phyloP scores from a whole-genome alignment of 768 basidiomycete species.

The Collybia sordida region DNA sequence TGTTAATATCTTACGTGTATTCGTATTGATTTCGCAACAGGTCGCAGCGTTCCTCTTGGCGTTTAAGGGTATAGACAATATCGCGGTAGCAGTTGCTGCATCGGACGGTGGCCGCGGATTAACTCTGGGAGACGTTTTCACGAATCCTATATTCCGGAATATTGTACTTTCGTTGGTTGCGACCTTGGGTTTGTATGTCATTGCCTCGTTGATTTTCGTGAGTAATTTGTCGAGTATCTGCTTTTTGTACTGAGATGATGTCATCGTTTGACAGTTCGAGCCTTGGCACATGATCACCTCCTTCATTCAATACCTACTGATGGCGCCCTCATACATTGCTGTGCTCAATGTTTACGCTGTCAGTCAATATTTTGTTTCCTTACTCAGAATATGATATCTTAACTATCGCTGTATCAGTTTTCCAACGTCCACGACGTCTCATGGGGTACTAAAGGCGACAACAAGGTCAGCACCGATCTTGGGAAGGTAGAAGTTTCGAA shows the following conservation, averaged over 20 bases:
- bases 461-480: conserved; percentile 81
- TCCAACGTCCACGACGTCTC: conserved; percentile 90
- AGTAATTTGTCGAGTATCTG: conserved; percentile 29
- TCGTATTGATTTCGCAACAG: conserved; percentile 31
- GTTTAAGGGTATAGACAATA: conserved; percentile 70
- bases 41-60: conserved; percentile 80
- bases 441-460: conserved; percentile 96
- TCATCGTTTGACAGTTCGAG: conserved; percentile 60
- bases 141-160: conserved; percentile 80
- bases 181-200: conserved; percentile 86
- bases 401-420: conserved; percentile 45
- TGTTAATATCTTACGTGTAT: neutral
- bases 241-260: neutral
- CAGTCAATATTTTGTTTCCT: conserved; percentile 27
- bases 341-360: conserved; percentile 91
- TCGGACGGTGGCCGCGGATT: conserved; percentile 40
- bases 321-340: conserved; percentile 92
- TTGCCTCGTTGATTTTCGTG: conserved; percentile 83
- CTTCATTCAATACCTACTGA: conserved; percentile 87
- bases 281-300: conserved; percentile 99
- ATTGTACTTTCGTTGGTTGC: conserved; percentile 85
- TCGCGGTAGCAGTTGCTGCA: conserved; percentile 34
- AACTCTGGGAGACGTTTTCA: conserved; percentile 60
- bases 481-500: conserved; percentile 44
- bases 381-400: neutral